Evolutionary conservation across 1,139 yeast species (phyloP).

Genomic region (Candida dubliniensis): DNA sequence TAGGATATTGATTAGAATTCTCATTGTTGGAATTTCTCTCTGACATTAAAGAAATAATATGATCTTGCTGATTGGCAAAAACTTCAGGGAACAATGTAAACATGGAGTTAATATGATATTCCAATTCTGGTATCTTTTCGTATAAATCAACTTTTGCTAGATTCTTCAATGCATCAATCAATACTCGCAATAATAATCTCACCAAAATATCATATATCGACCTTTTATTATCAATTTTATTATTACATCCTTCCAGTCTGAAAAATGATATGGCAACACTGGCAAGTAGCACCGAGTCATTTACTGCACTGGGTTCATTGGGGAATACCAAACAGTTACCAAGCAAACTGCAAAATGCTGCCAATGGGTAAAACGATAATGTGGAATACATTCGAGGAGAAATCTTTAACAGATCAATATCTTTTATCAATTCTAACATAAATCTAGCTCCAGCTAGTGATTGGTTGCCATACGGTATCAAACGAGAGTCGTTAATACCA

Average conservation of each 20-base stretch:
- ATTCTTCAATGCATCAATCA: slow-evolving; percentile 17
- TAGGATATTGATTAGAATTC: too few species aligned
- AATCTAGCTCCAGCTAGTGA: slow-evolving; percentile 35
- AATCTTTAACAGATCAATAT: slow-evolving; percentile 10
- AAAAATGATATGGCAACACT: slow-evolving; percentile 17
- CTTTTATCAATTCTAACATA: slow-evolving; percentile 25
- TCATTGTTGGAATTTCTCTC: not conserved
- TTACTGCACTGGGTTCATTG: slow-evolving; percentile 10
- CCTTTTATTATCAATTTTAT: slow-evolving; percentile 18
- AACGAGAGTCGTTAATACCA: slow-evolving; percentile 18
- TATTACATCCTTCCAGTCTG: slow-evolving; percentile 2
- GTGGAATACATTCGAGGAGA: slow-evolving; percentile 22
- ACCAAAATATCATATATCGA: slow-evolving; percentile 18
- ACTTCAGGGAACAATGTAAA: slow-evolving; percentile 22
- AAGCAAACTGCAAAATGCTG: slow-evolving; percentile 33
- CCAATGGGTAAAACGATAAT: slow-evolving; percentile 31
- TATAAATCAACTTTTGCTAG: slow-evolving; percentile 15
- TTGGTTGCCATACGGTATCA: slow-evolving; percentile 22
- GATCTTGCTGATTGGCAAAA: slow-evolving; percentile 12
- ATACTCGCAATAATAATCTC: slow-evolving; percentile 22
- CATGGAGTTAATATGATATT: slow-evolving; percentile 19
- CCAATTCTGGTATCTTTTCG: slow-evolving; percentile 16
- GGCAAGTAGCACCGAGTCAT: slow-evolving; percentile 16
- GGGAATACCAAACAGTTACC: slow-evolving; percentile 26
- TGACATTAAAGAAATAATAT: slow-evolving; percentile 1